These are phyloP conservation scores for Stygiomarasmius scandens DNA, from an alignment of 1,284 basidiomycete genomes.

Conservation along the genomic window DNA sequence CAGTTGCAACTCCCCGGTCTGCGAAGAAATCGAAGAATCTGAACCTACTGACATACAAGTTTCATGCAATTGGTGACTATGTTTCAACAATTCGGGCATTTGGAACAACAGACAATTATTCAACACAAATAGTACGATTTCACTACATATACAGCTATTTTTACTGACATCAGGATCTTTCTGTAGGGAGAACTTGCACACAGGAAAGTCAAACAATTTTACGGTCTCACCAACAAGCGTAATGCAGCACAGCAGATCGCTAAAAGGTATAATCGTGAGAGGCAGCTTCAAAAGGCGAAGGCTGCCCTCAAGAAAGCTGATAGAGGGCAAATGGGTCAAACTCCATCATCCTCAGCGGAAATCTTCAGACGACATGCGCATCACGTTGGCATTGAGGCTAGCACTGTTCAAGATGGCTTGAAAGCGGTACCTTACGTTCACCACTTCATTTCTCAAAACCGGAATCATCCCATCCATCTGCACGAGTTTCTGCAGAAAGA, in stretches of 20 bases:
- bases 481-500: neutral
- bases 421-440: neutral
- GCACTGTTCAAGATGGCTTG: neutral
- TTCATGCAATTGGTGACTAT: conserved; percentile 14
- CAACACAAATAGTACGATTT: conserved; percentile 23
- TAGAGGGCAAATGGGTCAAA: too few relatives aligned
- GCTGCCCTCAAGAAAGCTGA: too few relatives aligned
- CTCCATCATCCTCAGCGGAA: too few relatives aligned
- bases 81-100: neutral
- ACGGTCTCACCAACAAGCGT: conserved; percentile 19
- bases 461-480: neutral
- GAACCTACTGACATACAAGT: conserved; percentile 15
- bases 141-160: neutral
- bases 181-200: conserved; percentile 35
- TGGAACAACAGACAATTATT: conserved; percentile 18
- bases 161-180: neutral
- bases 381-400: neutral
- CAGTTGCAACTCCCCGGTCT: too few relatives aligned
- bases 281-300: too few relatives aligned
- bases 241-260: neutral
- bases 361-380: neutral
- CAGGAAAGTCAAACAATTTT: conserved; percentile 29
- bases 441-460: neutral
- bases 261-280: too few relatives aligned
- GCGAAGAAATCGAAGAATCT: conserved; percentile 13